phyloP scores from a whole-genome alignment of 1,284 basidiomycete species.

The Fomitiporia mediterranea region DNA sequence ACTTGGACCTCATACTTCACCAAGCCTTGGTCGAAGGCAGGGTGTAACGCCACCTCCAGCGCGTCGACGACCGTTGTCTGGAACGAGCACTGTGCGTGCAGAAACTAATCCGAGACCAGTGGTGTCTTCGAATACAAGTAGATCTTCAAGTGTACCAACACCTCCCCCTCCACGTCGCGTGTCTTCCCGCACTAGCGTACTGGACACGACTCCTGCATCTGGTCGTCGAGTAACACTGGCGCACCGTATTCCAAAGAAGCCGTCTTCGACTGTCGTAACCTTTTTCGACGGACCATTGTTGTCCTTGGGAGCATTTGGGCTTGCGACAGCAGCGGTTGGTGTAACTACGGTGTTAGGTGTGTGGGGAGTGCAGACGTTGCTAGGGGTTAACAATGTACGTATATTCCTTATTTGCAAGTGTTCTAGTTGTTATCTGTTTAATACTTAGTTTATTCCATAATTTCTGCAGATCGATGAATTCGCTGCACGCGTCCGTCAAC shows the following conservation, averaged over 20 bases:
- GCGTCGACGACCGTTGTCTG: background rate
- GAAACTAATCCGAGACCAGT: background rate
- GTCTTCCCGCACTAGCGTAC: background rate
- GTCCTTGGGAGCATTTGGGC: slow-evolving; percentile 18
- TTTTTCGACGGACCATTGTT: slow-evolving; percentile 13
- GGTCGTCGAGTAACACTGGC: background rate
- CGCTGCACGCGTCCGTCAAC: slow-evolving; percentile 9
- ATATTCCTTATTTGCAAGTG: background rate
- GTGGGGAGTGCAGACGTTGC: slow-evolving; percentile 8
- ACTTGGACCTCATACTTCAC: background rate
- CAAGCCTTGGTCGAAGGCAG: background rate
- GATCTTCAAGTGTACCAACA: background rate
- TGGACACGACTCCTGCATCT: background rate
- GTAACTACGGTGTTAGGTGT: slow-evolving; percentile 6
- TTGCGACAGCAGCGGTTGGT: slow-evolving; percentile 18
- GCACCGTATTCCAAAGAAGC: no score
- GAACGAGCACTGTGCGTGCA: background rate
- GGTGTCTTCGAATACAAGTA: background rate
- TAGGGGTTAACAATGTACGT: slow-evolving; percentile 19
- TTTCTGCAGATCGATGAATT: slow-evolving; percentile 17
- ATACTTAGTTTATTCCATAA: background rate
- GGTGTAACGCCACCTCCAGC: background rate
- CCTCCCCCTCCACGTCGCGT: slow-evolving; percentile 6
- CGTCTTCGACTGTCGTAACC: no score
- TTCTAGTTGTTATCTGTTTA: no score